Conservation (phyloP, 2,329 filamentous ascomycete species). For the Verticillium longisporum region DNA sequence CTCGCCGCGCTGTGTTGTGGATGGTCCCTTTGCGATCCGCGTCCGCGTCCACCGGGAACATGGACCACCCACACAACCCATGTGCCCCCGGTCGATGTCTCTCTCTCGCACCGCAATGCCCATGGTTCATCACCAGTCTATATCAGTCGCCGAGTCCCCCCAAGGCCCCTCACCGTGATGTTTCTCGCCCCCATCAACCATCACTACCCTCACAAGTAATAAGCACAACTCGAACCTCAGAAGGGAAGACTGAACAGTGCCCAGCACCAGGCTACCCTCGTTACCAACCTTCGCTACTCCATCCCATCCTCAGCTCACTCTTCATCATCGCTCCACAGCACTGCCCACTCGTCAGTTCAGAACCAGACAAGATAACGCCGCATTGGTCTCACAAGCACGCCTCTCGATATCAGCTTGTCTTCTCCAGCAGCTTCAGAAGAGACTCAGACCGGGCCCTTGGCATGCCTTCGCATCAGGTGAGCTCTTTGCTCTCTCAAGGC, state of each 20-base stretch:
- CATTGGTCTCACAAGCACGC: background rate
- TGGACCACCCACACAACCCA: background rate
- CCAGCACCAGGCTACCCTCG: background rate
- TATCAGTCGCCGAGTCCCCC: slow-evolving; percentile 13
- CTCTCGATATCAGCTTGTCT: background rate
- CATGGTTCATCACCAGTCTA: slow-evolving; percentile 9
- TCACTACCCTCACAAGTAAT: background rate
- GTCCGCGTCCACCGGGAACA: slow-evolving; percentile 2
- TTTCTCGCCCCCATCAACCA: slow-evolving; percentile 11
- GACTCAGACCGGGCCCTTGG: background rate
- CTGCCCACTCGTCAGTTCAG: background rate
- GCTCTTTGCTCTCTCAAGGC: background rate
- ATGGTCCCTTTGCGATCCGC: slow-evolving; percentile 1
- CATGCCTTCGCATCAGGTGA: background rate
- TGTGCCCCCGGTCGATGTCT: background rate
- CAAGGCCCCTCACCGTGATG: slow-evolving; percentile 5
- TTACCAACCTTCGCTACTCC: background rate
- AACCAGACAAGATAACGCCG: background rate
- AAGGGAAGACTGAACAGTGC: background rate
- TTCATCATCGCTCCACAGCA: background rate
- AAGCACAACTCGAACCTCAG: background rate
- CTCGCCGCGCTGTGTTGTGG: background rate
- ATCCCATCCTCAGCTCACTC: background rate
- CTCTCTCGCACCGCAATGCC: background rate
- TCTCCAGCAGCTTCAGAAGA: background rate